Percentiles rank a stretch among this genome's conserved stretches.
Conservation (phyloP, 768 basidiomycete species). For the Lepiota brunneoincarnata region DNA sequence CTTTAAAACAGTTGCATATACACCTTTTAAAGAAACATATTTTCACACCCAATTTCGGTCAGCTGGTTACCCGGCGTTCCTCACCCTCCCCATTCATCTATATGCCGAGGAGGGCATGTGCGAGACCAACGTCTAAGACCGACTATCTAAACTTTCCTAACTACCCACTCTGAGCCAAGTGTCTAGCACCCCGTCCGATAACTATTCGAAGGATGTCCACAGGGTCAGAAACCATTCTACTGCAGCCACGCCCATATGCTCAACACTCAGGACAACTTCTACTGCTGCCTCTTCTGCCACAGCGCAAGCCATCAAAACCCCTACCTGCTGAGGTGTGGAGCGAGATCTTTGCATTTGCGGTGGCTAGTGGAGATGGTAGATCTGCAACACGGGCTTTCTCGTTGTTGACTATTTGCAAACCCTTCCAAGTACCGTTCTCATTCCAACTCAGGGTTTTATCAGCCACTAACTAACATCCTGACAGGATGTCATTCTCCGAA, state of each 20-base stretch:
- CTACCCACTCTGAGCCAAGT: neutral
- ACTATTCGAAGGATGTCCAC: constrained; percentile 26
- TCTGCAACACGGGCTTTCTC: constrained; percentile 27
- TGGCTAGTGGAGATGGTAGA: constrained; percentile 22
- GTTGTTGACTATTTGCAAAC: constrained; percentile 40
- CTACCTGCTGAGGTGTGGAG: constrained; percentile 75
- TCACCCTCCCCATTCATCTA: neutral
- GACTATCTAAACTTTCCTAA: too few relatives aligned
- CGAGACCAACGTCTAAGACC: too few relatives aligned
- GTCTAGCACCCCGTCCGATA: neutral
- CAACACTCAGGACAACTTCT: constrained; percentile 55
- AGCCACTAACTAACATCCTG: neutral
- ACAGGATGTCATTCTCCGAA: constrained; percentile 65
- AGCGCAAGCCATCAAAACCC: constrained; percentile 44
- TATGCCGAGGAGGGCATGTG: neutral
- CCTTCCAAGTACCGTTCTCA: constrained; percentile 39
- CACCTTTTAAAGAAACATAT: neutral
- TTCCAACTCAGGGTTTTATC: neutral
- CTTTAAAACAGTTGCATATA: neutral
- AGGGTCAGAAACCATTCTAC: constrained; percentile 38
- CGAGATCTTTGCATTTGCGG: constrained; percentile 48
- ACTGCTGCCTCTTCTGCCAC: constrained; percentile 67
- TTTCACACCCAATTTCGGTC: neutral
- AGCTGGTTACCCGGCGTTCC: neutral
- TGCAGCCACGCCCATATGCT: constrained; percentile 69